Conservation (phyloP, 805 yeast genomes). For the Suhomyces sp. region DNA sequence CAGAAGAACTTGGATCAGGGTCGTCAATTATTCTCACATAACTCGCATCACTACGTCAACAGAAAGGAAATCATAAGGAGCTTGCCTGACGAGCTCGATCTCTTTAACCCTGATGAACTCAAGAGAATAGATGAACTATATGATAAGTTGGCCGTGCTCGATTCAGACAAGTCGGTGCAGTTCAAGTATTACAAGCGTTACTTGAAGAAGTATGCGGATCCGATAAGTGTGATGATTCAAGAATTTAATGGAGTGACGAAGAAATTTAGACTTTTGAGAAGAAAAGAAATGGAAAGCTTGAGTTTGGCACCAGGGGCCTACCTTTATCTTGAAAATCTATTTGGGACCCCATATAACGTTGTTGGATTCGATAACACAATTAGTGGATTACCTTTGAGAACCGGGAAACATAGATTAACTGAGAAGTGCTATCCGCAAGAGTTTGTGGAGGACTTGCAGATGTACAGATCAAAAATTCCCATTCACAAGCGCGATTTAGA, state of each 20-base stretch:
- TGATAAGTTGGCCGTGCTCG: constrained; percentile 30
- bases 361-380: constrained; percentile 41
- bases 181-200: constrained; percentile 35
- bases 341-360: constrained; percentile 37
- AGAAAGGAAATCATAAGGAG: constrained; percentile 28
- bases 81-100: constrained; percentile 38
- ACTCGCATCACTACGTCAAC: constrained; percentile 36
- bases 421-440: constrained; percentile 34
- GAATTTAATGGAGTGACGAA: constrained; percentile 37
- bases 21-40: constrained; percentile 32
- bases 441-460: constrained; percentile 37
- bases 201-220: constrained; percentile 33
- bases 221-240: constrained; percentile 27
- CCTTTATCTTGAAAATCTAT: constrained; percentile 27
- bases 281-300: constrained; percentile 31
- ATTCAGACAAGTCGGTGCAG: constrained; percentile 38
- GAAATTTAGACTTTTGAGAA: constrained; percentile 37
- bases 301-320: constrained; percentile 30
- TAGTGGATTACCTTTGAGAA: constrained; percentile 37
- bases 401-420: constrained; percentile 22
- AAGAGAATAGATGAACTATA: constrained; percentile 32
- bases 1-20: constrained; percentile 38
- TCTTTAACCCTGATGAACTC: constrained; percentile 28
- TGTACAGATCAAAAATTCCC: constrained; percentile 27
- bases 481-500: constrained; percentile 39